Evolutionary conservation across 1,284 basidiomycete genomes (phyloP).

Genomic region (Rugosomyces carneus): DNA sequence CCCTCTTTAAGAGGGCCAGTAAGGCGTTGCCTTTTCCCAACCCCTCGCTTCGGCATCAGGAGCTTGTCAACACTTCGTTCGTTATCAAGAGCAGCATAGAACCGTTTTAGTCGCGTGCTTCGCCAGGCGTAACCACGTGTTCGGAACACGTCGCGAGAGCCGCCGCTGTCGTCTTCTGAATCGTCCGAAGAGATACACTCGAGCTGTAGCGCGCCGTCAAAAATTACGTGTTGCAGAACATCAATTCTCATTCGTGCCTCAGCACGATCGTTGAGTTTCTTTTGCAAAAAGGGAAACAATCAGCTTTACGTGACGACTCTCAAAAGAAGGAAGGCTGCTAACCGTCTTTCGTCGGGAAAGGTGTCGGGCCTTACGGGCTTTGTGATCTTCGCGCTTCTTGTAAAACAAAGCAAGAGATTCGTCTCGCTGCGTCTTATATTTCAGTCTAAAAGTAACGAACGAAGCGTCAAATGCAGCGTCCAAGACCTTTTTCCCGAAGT

Average conservation of each 20-base stretch:
- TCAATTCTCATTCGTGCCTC: conserved; percentile 47
- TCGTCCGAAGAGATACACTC: conserved; percentile 80
- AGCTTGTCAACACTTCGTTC: conserved; percentile 41
- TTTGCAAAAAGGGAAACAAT: conserved; percentile 10
- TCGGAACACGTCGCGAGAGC: conserved; percentile 31
- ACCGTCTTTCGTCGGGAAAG: conserved; percentile 56
- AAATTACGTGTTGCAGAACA: conserved; percentile 50
- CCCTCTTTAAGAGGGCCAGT: conserved; percentile 54
- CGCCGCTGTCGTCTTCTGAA: conserved; percentile 48
- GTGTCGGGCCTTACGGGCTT: conserved; percentile 54
- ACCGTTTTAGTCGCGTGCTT: conserved; percentile 49
- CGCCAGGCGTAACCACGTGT: conserved; percentile 59
- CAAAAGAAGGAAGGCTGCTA: conserved; percentile 20
- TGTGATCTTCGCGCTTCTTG: conserved; percentile 50
- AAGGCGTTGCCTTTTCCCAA: conserved; percentile 47
- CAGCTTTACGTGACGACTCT: conserved; percentile 4
- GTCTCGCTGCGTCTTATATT: conserved; percentile 55
- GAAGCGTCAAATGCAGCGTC: conserved; percentile 64
- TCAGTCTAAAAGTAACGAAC: conserved; percentile 61
- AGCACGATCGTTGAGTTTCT: conserved; percentile 64
- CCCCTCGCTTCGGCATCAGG: conserved; percentile 48
- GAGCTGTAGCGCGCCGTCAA: conserved; percentile 60
- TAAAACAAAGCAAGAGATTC: conserved; percentile 32
- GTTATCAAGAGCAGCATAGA: conserved; percentile 54
- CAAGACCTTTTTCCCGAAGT: conserved; percentile 57